Evolutionary conservation across 495 filamentous ascomycete genomes (phyloP).

Genomic region (Poronia punctata): DNA sequence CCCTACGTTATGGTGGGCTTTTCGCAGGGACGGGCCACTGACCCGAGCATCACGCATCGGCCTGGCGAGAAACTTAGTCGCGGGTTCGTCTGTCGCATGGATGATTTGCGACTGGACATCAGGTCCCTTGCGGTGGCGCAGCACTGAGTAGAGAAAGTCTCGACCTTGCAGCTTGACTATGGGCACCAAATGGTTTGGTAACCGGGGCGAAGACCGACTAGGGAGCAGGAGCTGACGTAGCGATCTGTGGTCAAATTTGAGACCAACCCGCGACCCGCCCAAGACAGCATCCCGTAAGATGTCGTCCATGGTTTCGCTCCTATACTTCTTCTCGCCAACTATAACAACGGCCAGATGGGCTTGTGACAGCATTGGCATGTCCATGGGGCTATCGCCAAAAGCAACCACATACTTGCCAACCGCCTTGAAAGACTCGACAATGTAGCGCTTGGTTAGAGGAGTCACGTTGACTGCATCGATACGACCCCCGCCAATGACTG

Average conservation of each 20-base stretch:
- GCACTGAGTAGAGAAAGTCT: constrained; percentile 32
- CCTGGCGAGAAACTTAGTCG: constrained; percentile 51
- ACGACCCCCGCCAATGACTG: constrained; percentile 51
- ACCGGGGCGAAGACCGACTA: constrained; percentile 28
- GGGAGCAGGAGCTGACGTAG: constrained; percentile 47
- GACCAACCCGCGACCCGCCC: too few relatives aligned
- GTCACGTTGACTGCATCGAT: constrained; percentile 50
- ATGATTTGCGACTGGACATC: constrained; percentile 11
- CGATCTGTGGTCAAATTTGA: constrained; percentile 29
- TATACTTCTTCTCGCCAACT: constrained; percentile 41
- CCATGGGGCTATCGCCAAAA: constrained; percentile 57
- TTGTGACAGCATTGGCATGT: constrained; percentile 50
- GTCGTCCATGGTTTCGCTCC: constrained; percentile 53
- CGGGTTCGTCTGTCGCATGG: constrained; percentile 39
- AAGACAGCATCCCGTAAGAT: constrained; percentile 40
- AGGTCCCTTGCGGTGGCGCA: constrained; percentile 8
- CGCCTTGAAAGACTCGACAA: constrained; percentile 38
- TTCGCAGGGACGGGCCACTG: constrained; percentile 39
- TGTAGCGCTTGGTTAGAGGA: constrained; percentile 40
- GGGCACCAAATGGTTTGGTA: constrained; percentile 33
- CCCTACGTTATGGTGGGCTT: constrained; percentile 47
- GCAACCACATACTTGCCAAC: constrained; percentile 44
- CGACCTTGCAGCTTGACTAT: constrained; percentile 28
- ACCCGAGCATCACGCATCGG: constrained; percentile 47
- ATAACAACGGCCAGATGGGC: constrained; percentile 54